A percentile compares a stretch with the other conserved stretches of the same genome.
Evolutionary conservation across 306 rosid genomes (phyloP).

Genomic region (Pterocarpus santalinus): DNA sequence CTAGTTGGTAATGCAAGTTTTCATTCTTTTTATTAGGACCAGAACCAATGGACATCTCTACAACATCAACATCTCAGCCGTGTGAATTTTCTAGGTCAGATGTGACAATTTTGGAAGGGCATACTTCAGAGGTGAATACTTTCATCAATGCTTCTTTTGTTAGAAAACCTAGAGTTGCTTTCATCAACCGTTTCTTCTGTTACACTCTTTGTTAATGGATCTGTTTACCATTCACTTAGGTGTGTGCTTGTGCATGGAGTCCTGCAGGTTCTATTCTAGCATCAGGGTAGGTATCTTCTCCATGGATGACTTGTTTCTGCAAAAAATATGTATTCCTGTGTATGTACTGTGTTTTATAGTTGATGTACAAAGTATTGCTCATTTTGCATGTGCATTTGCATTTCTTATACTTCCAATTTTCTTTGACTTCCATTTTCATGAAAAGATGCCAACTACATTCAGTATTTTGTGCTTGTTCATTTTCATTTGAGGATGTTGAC

Average conservation of each 20-base stretch:
- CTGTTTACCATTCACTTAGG: conserved; percentile 64
- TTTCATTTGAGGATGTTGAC: neutral
- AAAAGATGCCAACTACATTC: conserved; percentile 4
- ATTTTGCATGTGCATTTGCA: conserved; percentile 16
- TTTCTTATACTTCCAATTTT: neutral
- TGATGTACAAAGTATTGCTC: neutral
- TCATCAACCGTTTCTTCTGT: conserved; percentile 30
- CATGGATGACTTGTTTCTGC: conserved; percentile 33
- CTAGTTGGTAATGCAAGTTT: conserved; percentile 19
- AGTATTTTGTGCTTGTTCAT: conserved; percentile 22
- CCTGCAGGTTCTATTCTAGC: conserved; percentile 96
- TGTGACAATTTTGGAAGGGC: conserved; percentile 92
- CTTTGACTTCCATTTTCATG: neutral
- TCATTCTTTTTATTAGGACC: conserved; percentile 60
- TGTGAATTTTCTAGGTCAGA: conserved; percentile 82
- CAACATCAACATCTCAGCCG: conserved; percentile 64
- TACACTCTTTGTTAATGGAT: conserved; percentile 33
- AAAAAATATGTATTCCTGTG: neutral
- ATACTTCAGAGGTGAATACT: conserved; percentile 85
- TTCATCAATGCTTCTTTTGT: conserved; percentile 34
- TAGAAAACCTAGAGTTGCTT: neutral
- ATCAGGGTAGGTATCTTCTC: conserved; percentile 74
- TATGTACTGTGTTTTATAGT: neutral
- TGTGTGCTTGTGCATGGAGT: conserved; percentile 98
- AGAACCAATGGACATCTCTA: conserved; percentile 81